Percentiles rank a stretch among this genome's conserved stretches.
phyloP scores from a whole-genome alignment of 768 basidiomycete genomes.

The Lentinula raphanica region DNA sequence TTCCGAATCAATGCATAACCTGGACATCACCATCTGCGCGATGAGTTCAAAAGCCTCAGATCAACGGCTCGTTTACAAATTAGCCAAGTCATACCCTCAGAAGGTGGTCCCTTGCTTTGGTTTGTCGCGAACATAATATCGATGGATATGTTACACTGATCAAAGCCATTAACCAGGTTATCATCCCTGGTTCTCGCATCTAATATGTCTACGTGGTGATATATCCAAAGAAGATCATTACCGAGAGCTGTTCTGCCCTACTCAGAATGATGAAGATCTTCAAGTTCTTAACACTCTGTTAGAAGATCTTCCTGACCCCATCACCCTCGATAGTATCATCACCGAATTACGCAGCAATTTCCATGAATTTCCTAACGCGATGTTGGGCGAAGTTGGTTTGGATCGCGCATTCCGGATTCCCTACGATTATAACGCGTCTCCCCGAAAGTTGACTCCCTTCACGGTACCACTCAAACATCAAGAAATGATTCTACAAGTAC shows the following conservation, averaged over 20 bases:
- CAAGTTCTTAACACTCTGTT: conserved; percentile 55
- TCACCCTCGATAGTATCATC: conserved; percentile 54
- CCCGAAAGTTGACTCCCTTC: conserved; percentile 69
- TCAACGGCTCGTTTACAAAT: conserved; percentile 63
- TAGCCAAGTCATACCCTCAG: conserved; percentile 56
- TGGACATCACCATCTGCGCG: conserved; percentile 71
- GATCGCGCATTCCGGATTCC: conserved; percentile 80
- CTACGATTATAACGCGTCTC: conserved; percentile 41
- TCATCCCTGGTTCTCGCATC: conserved; percentile 92
- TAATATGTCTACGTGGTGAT: conserved; percentile 47
- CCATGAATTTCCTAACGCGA: conserved; percentile 55
- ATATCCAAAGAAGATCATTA: conserved; percentile 73
- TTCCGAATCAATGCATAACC: conserved; percentile 43
- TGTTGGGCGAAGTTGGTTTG: conserved; percentile 92
- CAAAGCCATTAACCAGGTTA: conserved; percentile 48
- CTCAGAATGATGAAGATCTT: conserved; percentile 19
- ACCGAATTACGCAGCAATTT: conserved; percentile 57
- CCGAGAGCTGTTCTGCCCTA: conserved; percentile 49
- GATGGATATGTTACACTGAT: neutral
- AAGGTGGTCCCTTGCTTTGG: conserved; percentile 88
- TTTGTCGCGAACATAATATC: conserved; percentile 20
- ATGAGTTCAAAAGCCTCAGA: conserved; percentile 70
- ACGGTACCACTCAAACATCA: conserved; percentile 79
- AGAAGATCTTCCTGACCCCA: conserved; percentile 66
- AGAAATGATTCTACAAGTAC: conserved; percentile 70